These are phyloP conservation scores for Penicillium riverlandense DNA, from an alignment of 495 filamentous ascomycete species.

Conservation along the genomic window DNA sequence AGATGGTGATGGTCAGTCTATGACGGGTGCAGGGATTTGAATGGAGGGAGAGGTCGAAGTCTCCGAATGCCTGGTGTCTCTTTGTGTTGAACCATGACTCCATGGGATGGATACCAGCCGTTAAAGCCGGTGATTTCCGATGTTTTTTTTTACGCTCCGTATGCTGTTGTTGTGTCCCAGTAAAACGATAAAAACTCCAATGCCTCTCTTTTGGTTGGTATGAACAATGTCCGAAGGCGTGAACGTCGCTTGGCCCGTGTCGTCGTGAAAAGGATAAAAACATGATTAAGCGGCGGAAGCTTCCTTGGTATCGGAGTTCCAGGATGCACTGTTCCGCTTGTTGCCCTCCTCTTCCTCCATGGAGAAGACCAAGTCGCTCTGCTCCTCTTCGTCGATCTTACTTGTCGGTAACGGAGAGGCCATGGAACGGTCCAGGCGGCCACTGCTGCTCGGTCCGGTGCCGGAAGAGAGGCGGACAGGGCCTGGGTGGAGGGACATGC, in stretches of 20 bases:
- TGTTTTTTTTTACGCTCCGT: conserved; percentile 13
- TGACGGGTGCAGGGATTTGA: conserved; percentile 4
- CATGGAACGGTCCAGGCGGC: conserved; percentile 34
- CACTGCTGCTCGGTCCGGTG: conserved; percentile 13
- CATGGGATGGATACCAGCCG: too few species aligned
- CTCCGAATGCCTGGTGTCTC: neutral
- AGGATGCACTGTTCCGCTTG: conserved; percentile 35
- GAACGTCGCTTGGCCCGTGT: conserved; percentile 9
- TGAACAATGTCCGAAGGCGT: conserved; percentile 9
- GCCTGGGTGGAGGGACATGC: conserved; percentile 40
- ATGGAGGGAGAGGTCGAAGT: too few species aligned
- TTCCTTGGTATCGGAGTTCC: conserved; percentile 19
- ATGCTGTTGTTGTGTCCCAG: conserved; percentile 13
- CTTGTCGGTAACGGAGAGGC: conserved; percentile 46
- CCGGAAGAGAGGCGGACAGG: conserved; percentile 32
- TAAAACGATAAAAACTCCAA: conserved; percentile 8
- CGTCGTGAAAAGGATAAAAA: conserved; percentile 11
- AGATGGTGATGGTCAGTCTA: conserved; percentile 10
- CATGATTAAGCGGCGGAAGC: conserved; percentile 10
- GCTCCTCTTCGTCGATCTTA: conserved; percentile 61
- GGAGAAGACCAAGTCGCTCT: conserved; percentile 67
- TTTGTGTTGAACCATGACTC: conserved; percentile 1
- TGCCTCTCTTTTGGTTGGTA: conserved; percentile 12
- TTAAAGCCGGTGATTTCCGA: neutral
- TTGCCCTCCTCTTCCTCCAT: conserved; percentile 66